Conservation (phyloP, 176 grass and related monocot genomes). For the Oryza rufipogon region DNA sequence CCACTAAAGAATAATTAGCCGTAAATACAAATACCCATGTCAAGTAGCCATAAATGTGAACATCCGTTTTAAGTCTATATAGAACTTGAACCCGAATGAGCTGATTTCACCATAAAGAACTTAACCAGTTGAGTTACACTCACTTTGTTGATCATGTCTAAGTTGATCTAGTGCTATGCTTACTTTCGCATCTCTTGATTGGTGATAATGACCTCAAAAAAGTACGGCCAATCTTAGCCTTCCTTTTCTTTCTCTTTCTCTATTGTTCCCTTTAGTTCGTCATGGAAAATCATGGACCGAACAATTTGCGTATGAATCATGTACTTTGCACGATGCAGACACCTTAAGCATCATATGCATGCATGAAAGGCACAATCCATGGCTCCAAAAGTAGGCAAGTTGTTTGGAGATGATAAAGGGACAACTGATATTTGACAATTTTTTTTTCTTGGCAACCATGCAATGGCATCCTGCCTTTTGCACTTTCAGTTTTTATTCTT, state of each 20-base stretch:
- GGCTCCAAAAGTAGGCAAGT: conserved; percentile 25
- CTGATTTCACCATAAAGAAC: no score
- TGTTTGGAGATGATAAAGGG: neutral
- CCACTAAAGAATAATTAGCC: no score
- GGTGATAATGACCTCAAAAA: conserved; percentile 32
- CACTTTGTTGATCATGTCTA: neutral
- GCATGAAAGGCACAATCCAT: conserved; percentile 2
- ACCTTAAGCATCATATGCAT: neutral
- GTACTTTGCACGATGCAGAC: conserved; percentile 29
- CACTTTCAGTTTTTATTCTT: neutral
- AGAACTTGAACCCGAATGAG: no score
- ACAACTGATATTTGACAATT: neutral
- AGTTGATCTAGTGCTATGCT: conserved; percentile 15
- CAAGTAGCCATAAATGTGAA: no score
- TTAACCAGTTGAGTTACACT: no score
- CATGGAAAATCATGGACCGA: conserved; percentile 38
- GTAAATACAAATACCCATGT: no score
- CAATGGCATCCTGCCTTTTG: neutral
- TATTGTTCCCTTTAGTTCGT: neutral
- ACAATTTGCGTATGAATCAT: conserved; percentile 36
- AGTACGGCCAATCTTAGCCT: conserved; percentile 16
- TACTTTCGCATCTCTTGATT: conserved; percentile 2
- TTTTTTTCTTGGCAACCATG: conserved; percentile 22
- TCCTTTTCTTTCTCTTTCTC: neutral
- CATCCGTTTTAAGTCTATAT: no score